A percentile compares a stretch with the other conserved stretches of the same genome.
Evolutionary conservation across 441 rosid species (phyloP).

Genomic region (Breynia disticha): DNA sequence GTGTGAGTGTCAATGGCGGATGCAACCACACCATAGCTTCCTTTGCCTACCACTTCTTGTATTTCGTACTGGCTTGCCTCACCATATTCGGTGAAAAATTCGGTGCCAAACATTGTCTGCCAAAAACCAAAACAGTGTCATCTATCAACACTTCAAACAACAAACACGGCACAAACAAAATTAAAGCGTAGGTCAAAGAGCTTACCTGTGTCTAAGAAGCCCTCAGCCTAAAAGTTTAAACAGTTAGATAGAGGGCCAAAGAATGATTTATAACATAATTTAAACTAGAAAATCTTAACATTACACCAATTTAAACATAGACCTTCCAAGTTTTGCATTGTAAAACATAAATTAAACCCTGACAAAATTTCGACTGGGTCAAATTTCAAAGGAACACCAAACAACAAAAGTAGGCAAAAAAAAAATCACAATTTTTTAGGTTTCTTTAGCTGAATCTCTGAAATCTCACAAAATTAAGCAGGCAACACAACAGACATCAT

Average conservation of each 20-base stretch:
- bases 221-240: background rate
- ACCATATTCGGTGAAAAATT: conserved; percentile 93
- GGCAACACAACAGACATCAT: too few relatives aligned
- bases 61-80: conserved; percentile 93
- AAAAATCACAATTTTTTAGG: too few relatives aligned
- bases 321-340: too few relatives aligned
- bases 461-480: too few relatives aligned
- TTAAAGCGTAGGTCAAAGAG: background rate
- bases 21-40: conserved; percentile 97
- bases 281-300: background rate
- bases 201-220: background rate
- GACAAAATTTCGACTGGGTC: too few relatives aligned
- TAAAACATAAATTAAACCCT: too few relatives aligned
- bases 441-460: too few relatives aligned
- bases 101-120: conserved; percentile 56
- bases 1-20: conserved; percentile 91
- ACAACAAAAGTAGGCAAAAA: too few relatives aligned
- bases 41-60: conserved; percentile 89
- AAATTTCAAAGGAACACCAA: too few relatives aligned
- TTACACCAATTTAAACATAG: background rate
- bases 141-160: background rate
- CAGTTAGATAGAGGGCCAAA: background rate
- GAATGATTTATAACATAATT: background rate
- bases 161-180: background rate
- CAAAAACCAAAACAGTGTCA: conserved; percentile 1